Conservation (phyloP, 1,139 yeast genomes). For the Sugiyamaella sp. region DNA sequence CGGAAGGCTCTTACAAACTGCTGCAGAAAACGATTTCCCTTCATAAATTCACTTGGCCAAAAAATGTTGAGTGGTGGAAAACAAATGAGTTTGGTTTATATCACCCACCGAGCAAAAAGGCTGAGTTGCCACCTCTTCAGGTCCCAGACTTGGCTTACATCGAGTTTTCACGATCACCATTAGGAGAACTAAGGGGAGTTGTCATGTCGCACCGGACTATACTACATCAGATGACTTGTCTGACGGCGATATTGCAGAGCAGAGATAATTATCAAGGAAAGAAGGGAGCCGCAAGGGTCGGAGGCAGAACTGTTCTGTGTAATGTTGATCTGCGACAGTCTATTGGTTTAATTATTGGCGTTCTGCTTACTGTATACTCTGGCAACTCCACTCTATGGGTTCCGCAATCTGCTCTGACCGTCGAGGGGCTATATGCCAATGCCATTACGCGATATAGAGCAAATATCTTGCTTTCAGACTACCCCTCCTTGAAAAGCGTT, state of each 20-base stretch:
- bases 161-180: conserved; percentile 87
- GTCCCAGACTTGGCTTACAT: conserved; percentile 87
- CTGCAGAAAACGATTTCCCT: conserved; percentile 60
- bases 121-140: conserved; percentile 65
- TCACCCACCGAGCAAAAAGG: conserved; percentile 57
- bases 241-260: conserved; percentile 60
- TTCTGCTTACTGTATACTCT: conserved; percentile 76
- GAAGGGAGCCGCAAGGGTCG: conserved; percentile 21
- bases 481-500: conserved; percentile 87
- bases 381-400: conserved; percentile 86
- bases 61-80: conserved; percentile 71
- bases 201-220: conserved; percentile 89
- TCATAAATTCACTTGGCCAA: conserved; percentile 56
- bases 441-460: conserved; percentile 72
- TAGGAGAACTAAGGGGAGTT: conserved; percentile 91
- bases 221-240: conserved; percentile 81
- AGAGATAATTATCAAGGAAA: conserved; percentile 48
- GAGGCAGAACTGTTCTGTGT: conserved; percentile 51
- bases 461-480: conserved; percentile 78
- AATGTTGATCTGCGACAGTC: conserved; percentile 86
- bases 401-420: conserved; percentile 71
- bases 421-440: conserved; percentile 87
- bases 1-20: conserved; percentile 74
- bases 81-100: conserved; percentile 86
- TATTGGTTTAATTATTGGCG: conserved; percentile 82